These are phyloP conservation scores for Camellia oleifera DNA, from an alignment of 179 eudicot species.

Conservation along the genomic window DNA sequence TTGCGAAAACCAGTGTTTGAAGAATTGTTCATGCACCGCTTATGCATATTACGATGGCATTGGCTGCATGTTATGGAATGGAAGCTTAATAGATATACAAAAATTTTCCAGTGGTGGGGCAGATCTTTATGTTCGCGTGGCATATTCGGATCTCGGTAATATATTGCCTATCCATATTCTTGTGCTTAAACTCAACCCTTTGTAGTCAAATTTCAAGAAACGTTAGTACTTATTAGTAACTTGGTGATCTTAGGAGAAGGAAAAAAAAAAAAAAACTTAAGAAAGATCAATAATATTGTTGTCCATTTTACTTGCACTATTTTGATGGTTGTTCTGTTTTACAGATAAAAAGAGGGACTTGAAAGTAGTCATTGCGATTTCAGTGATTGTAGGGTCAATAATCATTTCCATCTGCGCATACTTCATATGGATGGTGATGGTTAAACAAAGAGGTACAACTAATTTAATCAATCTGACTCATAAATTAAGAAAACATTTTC, in stretches of 20 bases:
- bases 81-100: slow-evolving; percentile 21
- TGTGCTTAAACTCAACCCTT: not conserved
- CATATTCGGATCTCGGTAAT: slow-evolving; percentile 20
- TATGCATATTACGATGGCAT: slow-evolving; percentile 23
- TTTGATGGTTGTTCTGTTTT: not conserved
- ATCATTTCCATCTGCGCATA: not conserved
- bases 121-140: slow-evolving; percentile 30
- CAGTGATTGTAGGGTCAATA: not conserved
- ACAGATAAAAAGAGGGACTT: not conserved
- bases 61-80: slow-evolving; percentile 32
- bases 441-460: not conserved
- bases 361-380: not conserved
- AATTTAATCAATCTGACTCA: not conserved
- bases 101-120: slow-evolving; percentile 19
- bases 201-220: not conserved
- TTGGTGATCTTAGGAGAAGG: too few species aligned
- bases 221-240: not conserved
- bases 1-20: slow-evolving; percentile 21
- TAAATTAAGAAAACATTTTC: not conserved
- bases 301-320: not conserved
- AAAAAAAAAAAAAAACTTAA: too few species aligned
- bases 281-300: not conserved
- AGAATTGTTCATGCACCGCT: slow-evolving; percentile 28
- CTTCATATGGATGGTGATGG: not conserved
- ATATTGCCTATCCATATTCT: not conserved